A percentile compares a stretch with the other conserved stretches of the same genome.
phyloP scores from a whole-genome alignment of 2,329 filamentous ascomycete species.

The Sporothrix variecibatus region DNA sequence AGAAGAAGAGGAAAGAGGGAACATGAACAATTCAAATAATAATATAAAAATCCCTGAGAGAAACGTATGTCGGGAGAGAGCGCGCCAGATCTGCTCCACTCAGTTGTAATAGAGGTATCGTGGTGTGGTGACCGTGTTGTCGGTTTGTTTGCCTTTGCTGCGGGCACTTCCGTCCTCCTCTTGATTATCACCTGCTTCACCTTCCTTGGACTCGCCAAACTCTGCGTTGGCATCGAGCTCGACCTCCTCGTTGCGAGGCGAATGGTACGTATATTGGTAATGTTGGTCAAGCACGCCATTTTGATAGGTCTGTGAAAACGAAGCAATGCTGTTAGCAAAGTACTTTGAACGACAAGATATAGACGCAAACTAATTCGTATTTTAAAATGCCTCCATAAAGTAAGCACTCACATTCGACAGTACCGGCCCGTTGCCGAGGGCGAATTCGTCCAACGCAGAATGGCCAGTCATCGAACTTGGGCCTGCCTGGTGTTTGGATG shows the following conservation, averaged over 20 bases:
- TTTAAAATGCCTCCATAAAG: neutral
- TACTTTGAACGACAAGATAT: neutral
- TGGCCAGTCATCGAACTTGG: neutral
- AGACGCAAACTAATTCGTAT: neutral
- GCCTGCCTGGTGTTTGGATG: neutral
- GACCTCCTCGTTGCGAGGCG: neutral
- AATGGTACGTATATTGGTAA: neutral
- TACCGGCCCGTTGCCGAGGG: too few relatives aligned
- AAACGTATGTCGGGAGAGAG: neutral
- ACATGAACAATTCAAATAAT: neutral
- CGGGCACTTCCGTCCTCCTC: too few relatives aligned
- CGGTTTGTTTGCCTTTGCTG: neutral
- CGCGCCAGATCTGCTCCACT: neutral
- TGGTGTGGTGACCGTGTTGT: neutral
- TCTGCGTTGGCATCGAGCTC: neutral
- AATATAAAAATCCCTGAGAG: neutral
- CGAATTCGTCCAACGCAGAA: slow-evolving; percentile 1
- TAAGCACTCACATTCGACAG: neutral
- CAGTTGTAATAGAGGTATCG: neutral
- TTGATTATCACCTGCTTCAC: neutral
- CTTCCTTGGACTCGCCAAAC: neutral
- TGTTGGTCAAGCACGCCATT: neutral
- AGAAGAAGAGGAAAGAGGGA: neutral
- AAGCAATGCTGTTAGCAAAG: neutral
- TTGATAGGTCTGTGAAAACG: neutral